Base-by-base conservation (phyloP, 2,329 filamentous ascomycete species). In the Ophiosphaerella korrae region DNA sequence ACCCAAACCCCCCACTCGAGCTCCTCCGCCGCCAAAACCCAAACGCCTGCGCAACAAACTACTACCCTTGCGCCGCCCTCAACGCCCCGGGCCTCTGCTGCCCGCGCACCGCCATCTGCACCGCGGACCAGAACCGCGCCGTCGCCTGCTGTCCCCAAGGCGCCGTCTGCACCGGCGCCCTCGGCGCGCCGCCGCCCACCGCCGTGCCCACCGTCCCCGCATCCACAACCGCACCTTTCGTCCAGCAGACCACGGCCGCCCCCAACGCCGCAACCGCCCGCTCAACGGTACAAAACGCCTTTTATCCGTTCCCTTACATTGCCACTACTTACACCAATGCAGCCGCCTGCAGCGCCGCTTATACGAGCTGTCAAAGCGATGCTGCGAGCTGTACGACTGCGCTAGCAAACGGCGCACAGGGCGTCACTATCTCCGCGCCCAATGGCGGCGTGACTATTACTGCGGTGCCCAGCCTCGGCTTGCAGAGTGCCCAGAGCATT, bases 101-200 rank as follows among this genome's bases (percentile, higher is more conserved):
- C 69, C 74, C 73, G 31, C 70, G 74, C 35, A 76, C 75, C 42
- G 78, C 82, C 18, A 75, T 78, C 49, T 87, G 84, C 73, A 78
- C 80, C 36, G 76, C 78, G 43, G 84, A 87, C 68, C 70, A 72
- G 35, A 80, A 78, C 33, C 78, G 83, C 46, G 77, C 85, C 53
- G 80, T 86, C 46, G 84, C 84, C 21, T 87, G 84, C 75, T 87
- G 84, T 71, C 83, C 83, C 0, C 76, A 72, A 23, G 79, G 81
- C 43, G 80, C 80, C 12, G 78, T 74, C 24, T 87, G 84, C 63
- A 86, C 84, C 0, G 84, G 84, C 2, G 78, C 75, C 7, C 75
- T 86, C 31, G 61, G 49, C 41, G 44, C 4, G 35, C 52, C 4
- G 35, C 52, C 41, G 12, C 45, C 40, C 23, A 47, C 75, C 0